Evolutionary conservation across 352 stramenopile genomes (phyloP), one percentile per base, ranked within the genome.

Genomic region (Stramenopiles sp.): DNA sequence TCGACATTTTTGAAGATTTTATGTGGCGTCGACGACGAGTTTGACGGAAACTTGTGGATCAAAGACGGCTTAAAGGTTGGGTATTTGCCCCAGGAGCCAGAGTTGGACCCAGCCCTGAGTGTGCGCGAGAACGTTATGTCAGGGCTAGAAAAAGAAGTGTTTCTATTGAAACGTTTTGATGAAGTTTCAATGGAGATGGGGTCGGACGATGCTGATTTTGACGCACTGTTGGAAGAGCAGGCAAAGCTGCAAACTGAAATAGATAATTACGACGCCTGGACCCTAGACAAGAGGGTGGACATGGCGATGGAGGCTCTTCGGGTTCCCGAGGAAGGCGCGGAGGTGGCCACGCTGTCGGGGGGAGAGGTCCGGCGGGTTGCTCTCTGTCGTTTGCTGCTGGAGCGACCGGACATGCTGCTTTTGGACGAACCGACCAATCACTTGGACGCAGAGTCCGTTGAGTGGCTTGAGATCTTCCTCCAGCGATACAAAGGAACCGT

Each of bases 361-460:
- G 43, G 43, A 63, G 43, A 34, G 82, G 88, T 1, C 76, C 93
- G 93, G 87, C 80, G 88, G 74, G 95, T 98, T 3, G 90, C 91
- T 68, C 85, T 99, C 33, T 96, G 91, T 32, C 86, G 92, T 68
- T 78, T 98, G 74, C 80, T 99, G 63, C 81, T 98, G 0, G 94
- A 94, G 77, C 90, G 97, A 78, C 94, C 95, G 1, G 92, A 96
- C 73, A 88, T 99, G 76, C 82, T 98, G 73, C 82, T 98, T 53
- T 81, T 98, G 68, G 95, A 99, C 78, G 95, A 99, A 78, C 95
- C 95, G 18, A 96, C 89, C 6, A 99, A 99, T 85, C 94, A 98
- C 81, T 85, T 98, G 78, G 94, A 98, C 82, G 90, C 91, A 6
- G 91, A 97, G 81, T 94, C 85, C 18, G 94, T 99, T 77, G 82